Evolutionary conservation across 1,139 yeast species (phyloP), one percentile per base, ranked within the genome.

Genomic region (Geotrichum carabidarum): DNA sequence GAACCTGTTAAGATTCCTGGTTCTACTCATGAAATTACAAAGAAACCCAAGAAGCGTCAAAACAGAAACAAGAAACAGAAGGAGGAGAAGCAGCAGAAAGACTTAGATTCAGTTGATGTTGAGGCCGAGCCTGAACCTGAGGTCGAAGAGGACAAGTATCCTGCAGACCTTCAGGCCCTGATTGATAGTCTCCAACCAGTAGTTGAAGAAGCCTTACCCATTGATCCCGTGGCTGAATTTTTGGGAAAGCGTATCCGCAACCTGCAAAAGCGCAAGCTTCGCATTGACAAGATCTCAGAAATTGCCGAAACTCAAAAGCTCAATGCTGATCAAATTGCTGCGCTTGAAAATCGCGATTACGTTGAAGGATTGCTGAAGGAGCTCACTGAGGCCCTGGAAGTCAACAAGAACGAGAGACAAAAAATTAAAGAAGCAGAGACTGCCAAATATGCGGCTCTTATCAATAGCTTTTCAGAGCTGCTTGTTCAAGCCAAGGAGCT

Each of bases 311-410:
- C 58, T 8, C 63, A 62, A 4, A 64, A 60, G 11, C 65, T 72
- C 49, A 71, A 72, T 50, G 65, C 65, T n/a, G 74, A 71, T 53
- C 75, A 72, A 59, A 48, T 63, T 40, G 65, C 66, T 12, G 72
- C 74, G 5, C 60, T 71, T 46, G 59, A 63, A 32, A 59, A 63
- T 42, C 64, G 65, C 55, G 73, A 70, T 36, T 63, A 67, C 30
- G 75, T 71, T 14, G 69, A 68, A 42, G 69, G 67, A 5, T 73
- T 74, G 12, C 62, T 71, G 55, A 68, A 64, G 55, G 73, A 70
- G 48, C 60, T 70, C 47, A 64, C 62, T 34, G 74, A 71, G 34
- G 59, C 68, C 17, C 59, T 61, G 37, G 60, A 58, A n/a, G 54
- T 65, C 18, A 67, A 69, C 60, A 56, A 58, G 45, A 52, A 54